phyloP scores from a whole-genome alignment of 345 rosid species.

The Cardiospermum halicacabum region DNA sequence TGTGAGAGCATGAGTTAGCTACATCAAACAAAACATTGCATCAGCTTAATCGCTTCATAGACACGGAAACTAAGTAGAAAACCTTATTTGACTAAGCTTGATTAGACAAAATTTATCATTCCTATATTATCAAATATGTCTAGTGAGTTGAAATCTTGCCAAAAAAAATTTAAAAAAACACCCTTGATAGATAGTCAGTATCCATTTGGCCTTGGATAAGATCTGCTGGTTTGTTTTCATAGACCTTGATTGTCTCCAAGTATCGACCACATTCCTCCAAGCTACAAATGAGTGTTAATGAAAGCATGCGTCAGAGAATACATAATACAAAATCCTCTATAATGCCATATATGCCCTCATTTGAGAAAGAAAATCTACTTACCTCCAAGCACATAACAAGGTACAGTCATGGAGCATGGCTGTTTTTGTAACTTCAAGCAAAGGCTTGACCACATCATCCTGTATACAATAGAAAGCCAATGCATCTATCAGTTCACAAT shows the following conservation, averaged over 20 bases:
- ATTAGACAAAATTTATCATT: background rate
- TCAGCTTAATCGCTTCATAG: slow-evolving; percentile 10
- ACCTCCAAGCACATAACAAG: slow-evolving; percentile 90
- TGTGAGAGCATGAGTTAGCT: slow-evolving; percentile 79
- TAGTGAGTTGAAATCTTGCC: background rate
- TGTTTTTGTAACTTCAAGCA: slow-evolving; percentile 77
- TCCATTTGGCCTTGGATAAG: slow-evolving; percentile 95
- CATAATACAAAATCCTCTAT: too few species aligned
- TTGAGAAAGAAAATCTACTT: background rate
- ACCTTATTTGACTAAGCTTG: background rate
- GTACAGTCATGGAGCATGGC: slow-evolving; percentile 87
- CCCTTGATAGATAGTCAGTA: slow-evolving; percentile 82
- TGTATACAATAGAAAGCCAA: slow-evolving; percentile 26
- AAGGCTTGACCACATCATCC: slow-evolving; percentile 78
- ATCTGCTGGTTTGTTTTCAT: slow-evolving; percentile 94
- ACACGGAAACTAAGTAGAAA: background rate
- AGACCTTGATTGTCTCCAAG: slow-evolving; percentile 90
- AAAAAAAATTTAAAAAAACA: slow-evolving; percentile 27
- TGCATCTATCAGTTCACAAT: background rate
- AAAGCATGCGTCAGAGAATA: background rate
- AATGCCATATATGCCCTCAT: too few species aligned
- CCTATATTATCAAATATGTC: background rate
- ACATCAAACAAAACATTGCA: slow-evolving; percentile 20
- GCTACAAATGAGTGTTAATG: slow-evolving; percentile 38
- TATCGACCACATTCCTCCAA: slow-evolving; percentile 95